Evolutionary conservation across 306 rosid species (phyloP).

Genomic region (Alnus glutinosa): DNA sequence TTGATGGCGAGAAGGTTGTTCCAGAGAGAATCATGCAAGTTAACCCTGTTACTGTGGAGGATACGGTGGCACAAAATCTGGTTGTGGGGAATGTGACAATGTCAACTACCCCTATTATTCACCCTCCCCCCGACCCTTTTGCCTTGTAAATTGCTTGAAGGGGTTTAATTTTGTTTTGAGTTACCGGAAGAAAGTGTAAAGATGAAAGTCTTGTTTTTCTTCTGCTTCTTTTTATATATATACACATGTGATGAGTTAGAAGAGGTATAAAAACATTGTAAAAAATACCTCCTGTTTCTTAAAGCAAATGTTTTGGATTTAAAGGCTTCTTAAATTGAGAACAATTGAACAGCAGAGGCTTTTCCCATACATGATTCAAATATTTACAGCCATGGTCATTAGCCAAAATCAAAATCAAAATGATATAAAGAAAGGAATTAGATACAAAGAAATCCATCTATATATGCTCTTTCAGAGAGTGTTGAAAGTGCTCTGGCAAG

Average conservation of each 20-base stretch:
- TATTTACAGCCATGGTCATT: no score
- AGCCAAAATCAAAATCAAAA: no score
- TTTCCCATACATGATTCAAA: no score
- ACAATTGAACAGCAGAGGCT: no score
- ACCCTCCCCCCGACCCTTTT: constrained; percentile 64
- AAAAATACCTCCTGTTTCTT: no score
- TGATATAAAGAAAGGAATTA: no score
- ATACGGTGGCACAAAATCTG: constrained; percentile 40
- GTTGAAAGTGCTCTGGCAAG: no score
- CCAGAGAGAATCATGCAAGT: constrained; percentile 71
- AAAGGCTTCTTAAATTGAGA: no score
- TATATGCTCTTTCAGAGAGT: no score
- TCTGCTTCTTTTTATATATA: background rate
- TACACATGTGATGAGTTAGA: constrained; percentile 11
- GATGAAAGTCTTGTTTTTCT: constrained; percentile 6
- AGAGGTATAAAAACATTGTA: background rate
- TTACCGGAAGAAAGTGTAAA: constrained; percentile 34
- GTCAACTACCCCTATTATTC: constrained; percentile 52
- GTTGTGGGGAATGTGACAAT: constrained; percentile 49
- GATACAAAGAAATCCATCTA: no score
- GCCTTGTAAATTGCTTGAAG: constrained; percentile 35
- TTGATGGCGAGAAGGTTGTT: constrained; percentile 77
- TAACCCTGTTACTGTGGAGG: constrained; percentile 56
- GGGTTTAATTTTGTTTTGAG: constrained; percentile 9
- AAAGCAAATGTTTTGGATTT: no score